Conservation (phyloP, 441 rosid species). For the Syzygium syzygioides region DNA sequence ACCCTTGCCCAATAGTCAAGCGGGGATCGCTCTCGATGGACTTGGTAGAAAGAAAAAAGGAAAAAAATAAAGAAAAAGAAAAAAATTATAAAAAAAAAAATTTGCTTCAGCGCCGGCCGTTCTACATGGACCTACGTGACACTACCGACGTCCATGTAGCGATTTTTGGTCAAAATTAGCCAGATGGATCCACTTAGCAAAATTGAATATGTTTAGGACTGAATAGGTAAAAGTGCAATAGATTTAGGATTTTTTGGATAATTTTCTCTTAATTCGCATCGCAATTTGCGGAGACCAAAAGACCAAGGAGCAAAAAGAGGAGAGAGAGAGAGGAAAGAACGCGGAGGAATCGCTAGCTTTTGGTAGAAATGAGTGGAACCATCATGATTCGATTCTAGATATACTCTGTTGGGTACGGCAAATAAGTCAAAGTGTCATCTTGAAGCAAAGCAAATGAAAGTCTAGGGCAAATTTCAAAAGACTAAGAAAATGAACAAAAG, state of each 20-base stretch:
- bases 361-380: neutral
- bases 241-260: no score
- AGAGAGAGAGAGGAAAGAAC: neutral
- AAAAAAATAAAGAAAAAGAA: no score
- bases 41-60: no score
- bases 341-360: neutral
- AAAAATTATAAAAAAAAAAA: no score
- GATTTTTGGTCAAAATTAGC: no score
- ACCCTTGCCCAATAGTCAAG: no score
- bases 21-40: no score
- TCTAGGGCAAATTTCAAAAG: neutral
- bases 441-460: neutral
- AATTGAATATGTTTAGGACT: rapidly evolving
- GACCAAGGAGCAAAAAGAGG: neutral
- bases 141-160: no score
- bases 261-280: neutral
- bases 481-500: neutral
- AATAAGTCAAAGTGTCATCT: neutral
- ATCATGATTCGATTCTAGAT: neutral
- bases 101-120: no score
- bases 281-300: neutral
- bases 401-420: neutral
- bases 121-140: no score
- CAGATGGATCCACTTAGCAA: no score
- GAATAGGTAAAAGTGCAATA: no score